These are phyloP conservation scores for Purpureocillium lavendulum DNA, from an alignment of 2,329 filamentous ascomycete species.

Conservation along the genomic window DNA sequence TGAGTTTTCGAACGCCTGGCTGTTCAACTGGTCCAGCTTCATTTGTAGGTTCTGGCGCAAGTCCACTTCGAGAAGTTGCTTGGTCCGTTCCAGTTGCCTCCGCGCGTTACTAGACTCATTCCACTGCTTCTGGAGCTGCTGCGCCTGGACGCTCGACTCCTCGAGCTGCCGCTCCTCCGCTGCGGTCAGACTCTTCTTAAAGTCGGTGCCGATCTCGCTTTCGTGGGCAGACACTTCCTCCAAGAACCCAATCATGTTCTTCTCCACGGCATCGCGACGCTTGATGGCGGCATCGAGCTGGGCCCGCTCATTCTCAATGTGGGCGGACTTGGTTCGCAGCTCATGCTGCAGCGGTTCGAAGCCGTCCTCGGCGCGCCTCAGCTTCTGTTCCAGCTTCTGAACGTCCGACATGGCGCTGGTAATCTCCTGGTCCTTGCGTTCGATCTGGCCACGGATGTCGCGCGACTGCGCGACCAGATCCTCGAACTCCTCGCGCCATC, in stretches of 20 bases:
- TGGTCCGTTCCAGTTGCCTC: slow-evolving; percentile 69
- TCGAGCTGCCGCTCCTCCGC: slow-evolving; percentile 81
- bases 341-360: slow-evolving; percentile 75
- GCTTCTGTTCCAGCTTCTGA: slow-evolving; percentile 72
- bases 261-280: slow-evolving; percentile 61
- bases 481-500: slow-evolving; percentile 69
- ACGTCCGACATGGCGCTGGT: slow-evolving; percentile 77
- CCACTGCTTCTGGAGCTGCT: slow-evolving; percentile 68
- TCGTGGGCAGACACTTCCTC: slow-evolving; percentile 71
- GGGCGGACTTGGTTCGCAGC: slow-evolving; percentile 63
- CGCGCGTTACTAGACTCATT: slow-evolving; percentile 66
- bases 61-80: slow-evolving; percentile 77
- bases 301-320: slow-evolving; percentile 64
- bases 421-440: slow-evolving; percentile 79
- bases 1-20: slow-evolving; percentile 61
- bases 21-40: slow-evolving; percentile 77
- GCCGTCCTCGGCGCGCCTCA: slow-evolving; percentile 70
- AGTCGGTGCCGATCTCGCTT: slow-evolving; percentile 73
- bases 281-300: slow-evolving; percentile 62
- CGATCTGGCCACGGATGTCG: slow-evolving; percentile 62
- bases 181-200: slow-evolving; percentile 79
- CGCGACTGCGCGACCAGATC: slow-evolving; percentile 52
- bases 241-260: slow-evolving; percentile 65
- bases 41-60: slow-evolving; percentile 83
- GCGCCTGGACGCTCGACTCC: slow-evolving; percentile 57